phyloP scores from a whole-genome alignment of 2,329 filamentous ascomycete genomes.

The Claviceps cyperi region DNA sequence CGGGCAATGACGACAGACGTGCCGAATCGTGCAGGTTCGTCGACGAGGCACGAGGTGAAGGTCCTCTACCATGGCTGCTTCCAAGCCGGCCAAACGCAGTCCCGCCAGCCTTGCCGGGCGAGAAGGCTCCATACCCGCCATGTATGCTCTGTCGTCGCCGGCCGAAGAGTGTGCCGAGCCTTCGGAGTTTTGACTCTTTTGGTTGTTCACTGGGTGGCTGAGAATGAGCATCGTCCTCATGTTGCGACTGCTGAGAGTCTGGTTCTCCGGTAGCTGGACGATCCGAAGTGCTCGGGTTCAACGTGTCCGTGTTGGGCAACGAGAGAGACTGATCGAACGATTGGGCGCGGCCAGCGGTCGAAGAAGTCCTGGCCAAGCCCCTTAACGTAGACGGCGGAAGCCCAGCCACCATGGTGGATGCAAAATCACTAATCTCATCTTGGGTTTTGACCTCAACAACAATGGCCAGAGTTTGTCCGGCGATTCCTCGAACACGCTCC shows the following conservation, averaged over 20 bases:
- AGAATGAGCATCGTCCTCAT: conserved; percentile 4
- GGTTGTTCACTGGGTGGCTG: conserved; percentile 6
- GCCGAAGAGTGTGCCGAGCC: conserved; percentile 53
- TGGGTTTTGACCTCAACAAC: conserved; percentile 77
- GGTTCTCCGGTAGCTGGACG: conserved; percentile 4
- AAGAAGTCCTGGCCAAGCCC: conserved; percentile 27
- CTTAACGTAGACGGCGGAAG: conserved; percentile 23
- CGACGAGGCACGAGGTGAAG: conserved; percentile 45
- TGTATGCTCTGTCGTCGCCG: conserved; percentile 53
- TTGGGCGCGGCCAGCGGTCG: conserved; percentile 8
- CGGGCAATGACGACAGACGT: conserved; percentile 41
- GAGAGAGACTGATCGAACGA: conserved; percentile 4
- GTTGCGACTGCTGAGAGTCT: conserved; percentile 3
- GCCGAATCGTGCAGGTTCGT: conserved; percentile 42
- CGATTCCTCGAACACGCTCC: conserved; percentile 57
- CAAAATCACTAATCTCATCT: conserved; percentile 71
- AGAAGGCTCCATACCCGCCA: conserved; percentile 43
- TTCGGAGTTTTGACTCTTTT: conserved; percentile 40
- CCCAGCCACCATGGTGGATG: conserved; percentile 28
- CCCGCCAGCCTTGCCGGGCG: conserved; percentile 34
- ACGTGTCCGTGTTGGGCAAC: not conserved
- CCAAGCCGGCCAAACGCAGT: conserved; percentile 46
- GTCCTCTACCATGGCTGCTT: conserved; percentile 43
- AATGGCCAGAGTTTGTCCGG: conserved; percentile 66
- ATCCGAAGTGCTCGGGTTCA: not conserved